Evolutionary conservation across 495 filamentous ascomycete genomes (phyloP), one percentile per base, ranked within the genome.

Genomic region (Bryoglossum gracile): DNA sequence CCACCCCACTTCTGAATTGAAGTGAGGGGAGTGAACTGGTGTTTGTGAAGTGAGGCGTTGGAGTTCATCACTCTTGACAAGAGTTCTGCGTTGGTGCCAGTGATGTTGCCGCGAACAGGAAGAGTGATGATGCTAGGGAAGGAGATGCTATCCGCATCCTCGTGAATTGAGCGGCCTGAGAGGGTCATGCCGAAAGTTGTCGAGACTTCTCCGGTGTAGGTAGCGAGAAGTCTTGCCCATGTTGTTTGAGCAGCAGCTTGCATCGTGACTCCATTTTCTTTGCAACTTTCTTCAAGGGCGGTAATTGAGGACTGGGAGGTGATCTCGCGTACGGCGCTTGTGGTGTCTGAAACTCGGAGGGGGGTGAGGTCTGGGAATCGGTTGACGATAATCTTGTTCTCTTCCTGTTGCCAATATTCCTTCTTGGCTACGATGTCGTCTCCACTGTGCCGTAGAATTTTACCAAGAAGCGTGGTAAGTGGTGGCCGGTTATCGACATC

Each of bases 91-190:
- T 86, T 85, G 0, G 68, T 74, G 17, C 65, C 53, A 10, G 58
- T 55, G 37, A 80, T 70, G 13, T 64, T 55, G 17, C 74, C 72
- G 8, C 78, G 49, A 1, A 87, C 73, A 8, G 88, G 88, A 2
- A 92, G 50, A 10, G 87, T 90, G 0, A 76, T 75, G 21, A 94
- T 75, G 59, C 81, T 86, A 9, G 87, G 88, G 42, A 94, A 86
- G 11, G 75, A 68, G 14, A 73, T 72, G 2, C 70, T 51, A 39
- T 71, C 67, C 0, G 78, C 75, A 8, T 76, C 65, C 22, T 58
- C 58, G 22, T 51, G 43, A 1, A 75, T 70, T 22, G 74, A 77
- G 8, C 85, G 71, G 3, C 84, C 85, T 2, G 87, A 87, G 8
- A 92, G 69, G 50, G 82, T 84, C 26, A 84, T 72, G 0, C 87